These are phyloP conservation scores for Xylaria sp. DNA, from an alignment of 2,329 filamentous ascomycete species.

Conservation along the genomic window DNA sequence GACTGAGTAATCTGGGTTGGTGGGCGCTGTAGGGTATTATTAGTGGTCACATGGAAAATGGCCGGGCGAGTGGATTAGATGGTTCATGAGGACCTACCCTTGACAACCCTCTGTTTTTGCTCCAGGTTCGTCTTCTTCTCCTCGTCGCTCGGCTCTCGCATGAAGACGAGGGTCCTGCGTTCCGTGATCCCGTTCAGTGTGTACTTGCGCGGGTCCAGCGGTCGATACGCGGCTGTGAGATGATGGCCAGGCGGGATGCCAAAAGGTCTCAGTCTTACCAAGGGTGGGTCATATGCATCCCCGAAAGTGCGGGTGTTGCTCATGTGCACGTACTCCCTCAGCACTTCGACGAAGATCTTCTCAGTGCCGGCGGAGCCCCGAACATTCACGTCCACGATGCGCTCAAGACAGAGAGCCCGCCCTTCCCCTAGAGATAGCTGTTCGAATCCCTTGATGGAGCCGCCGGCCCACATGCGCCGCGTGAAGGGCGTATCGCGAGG, in stretches of 20 bases:
- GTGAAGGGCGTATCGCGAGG: conserved; percentile 75
- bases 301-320: too few relatives aligned
- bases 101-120: conserved; percentile 37
- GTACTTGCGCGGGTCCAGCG: background rate
- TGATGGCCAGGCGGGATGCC: background rate
- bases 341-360: conserved; percentile 64
- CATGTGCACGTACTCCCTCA: conserved; percentile 55
- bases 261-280: background rate
- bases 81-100: conserved; percentile 43
- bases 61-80: conserved; percentile 25
- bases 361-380: conserved; percentile 43
- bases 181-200: conserved; percentile 54
- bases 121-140: conserved; percentile 32
- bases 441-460: conserved; percentile 67
- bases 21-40: conserved; percentile 10
- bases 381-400: conserved; percentile 53
- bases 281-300: too few relatives aligned
- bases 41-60: background rate
- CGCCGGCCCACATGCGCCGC: conserved; percentile 90
- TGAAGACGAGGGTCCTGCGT: conserved; percentile 63
- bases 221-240: background rate
- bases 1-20: conserved; percentile 54
- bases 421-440: conserved; percentile 54
- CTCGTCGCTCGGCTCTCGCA: conserved; percentile 50
- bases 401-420: conserved; percentile 58